Base-by-base conservation (phyloP, 208 protist genomes). In the Wallacemonas collosoma region DNA sequence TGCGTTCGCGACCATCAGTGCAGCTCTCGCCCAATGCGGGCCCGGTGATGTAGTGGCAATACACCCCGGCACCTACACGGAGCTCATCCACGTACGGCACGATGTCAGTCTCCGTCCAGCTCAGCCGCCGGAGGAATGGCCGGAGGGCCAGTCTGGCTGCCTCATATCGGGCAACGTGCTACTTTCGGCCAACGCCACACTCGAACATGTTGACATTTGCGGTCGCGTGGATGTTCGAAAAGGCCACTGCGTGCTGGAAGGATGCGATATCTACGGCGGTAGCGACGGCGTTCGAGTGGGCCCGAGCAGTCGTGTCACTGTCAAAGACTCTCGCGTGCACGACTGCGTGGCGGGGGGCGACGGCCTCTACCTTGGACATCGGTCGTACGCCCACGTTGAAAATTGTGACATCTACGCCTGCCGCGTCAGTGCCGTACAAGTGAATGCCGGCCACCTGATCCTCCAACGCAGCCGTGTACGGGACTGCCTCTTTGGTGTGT, bases 351-450 rank as follows among this genome's bases (percentile, higher is more conserved):
- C 69, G 11, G 87, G 90, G 6, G 93, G 93, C 15, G 83, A 92
- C 67, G 90, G 93, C 1, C 81, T 97, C 44, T 95, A 95, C 79
- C 87, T 95, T 51, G 85, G 83, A 72, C 63, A 75, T 14, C 86
- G 79, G n/a, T 85, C 86, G 5, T 71, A 72, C 1, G 93, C 86
- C 7, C 76, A 85, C 66, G 85, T 97, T 53, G 56, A 78, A 50
- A 85, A 97, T 65, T 91, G 77, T 8, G 93, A 97, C 71, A 83
- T 97, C 66, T 91, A 91, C 70, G 86, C 90, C 43, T 93, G 87
- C 74, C 88, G 93, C 60, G 90, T 97, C 7, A 91, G 93, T 71
- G 90, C 85, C 12, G 68, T 97, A 2, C 88, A 94, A 17, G 83
- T 78, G 11, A 73, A 90, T 26, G 71, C 75, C 58, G 88, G 81